Evolutionary conservation across 1,284 basidiomycete species (phyloP).

Genomic region (Microbotryomycetes sp.): DNA sequence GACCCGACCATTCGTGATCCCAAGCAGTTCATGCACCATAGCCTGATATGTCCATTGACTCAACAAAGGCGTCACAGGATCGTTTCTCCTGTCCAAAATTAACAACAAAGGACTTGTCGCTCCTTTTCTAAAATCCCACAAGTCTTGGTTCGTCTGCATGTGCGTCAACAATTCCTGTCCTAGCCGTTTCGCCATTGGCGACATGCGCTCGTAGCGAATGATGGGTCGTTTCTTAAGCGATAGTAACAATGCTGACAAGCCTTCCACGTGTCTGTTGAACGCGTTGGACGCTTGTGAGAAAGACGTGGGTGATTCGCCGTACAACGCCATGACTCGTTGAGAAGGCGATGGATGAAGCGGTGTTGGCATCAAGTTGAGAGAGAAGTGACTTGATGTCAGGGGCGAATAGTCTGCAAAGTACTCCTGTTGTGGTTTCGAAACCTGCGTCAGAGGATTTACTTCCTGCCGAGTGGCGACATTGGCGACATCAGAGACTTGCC

Average conservation of each 20-base stretch:
- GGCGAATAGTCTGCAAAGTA: constrained; percentile 93
- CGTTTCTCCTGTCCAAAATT: constrained; percentile 78
- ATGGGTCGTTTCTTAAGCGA: constrained; percentile 87
- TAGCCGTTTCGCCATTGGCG: constrained; percentile 80
- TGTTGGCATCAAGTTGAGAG: constrained; percentile 52
- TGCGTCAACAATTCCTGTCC: constrained; percentile 65
- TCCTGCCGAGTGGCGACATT: constrained; percentile 23
- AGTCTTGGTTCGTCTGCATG: constrained; percentile 41
- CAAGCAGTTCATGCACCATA: constrained; percentile 95
- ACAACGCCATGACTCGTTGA: constrained; percentile 27
- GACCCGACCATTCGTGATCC: constrained; percentile 90
- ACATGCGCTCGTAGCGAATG: constrained; percentile 93
- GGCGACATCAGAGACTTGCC: constrained; percentile 49
- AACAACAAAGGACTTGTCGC: constrained; percentile 51
- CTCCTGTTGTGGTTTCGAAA: constrained; percentile 54
- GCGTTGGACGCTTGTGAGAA: constrained; percentile 57
- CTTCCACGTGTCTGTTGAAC: constrained; percentile 69
- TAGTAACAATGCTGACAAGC: constrained; percentile 78
- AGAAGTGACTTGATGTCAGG: constrained; percentile 78
- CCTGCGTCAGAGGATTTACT: too few species aligned
- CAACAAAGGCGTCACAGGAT: constrained; percentile 94
- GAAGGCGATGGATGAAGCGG: constrained; percentile 49
- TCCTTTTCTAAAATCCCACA: constrained; percentile 52
- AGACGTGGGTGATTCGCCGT: constrained; percentile 32
- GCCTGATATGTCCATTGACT: constrained; percentile 99